Percentiles rank a stretch among this genome's conserved stretches.
These are phyloP conservation scores for Mycena filopes DNA, from an alignment of 768 basidiomycete species.

Conservation along the genomic window DNA sequence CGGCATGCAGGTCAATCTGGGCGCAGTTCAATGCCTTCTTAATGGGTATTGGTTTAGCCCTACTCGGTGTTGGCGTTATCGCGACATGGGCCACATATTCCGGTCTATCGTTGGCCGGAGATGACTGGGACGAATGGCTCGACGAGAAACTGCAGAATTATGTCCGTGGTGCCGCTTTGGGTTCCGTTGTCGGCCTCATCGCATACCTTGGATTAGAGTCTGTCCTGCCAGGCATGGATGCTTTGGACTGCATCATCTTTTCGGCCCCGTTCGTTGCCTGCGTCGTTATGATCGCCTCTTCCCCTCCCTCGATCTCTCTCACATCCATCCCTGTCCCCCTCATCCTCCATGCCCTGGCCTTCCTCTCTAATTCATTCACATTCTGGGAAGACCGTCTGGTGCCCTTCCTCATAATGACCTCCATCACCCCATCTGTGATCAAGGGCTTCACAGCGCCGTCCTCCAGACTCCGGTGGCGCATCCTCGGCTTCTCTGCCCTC, in stretches of 20 bases:
- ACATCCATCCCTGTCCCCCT: constrained; percentile 58
- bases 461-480: constrained; percentile 74
- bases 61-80: constrained; percentile 67
- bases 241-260: constrained; percentile 64
- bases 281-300: constrained; percentile 54
- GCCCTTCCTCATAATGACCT: constrained; percentile 77
- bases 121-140: constrained; percentile 58
- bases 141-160: constrained; percentile 42
- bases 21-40: constrained; percentile 89
- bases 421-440: constrained; percentile 68
- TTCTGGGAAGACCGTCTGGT: constrained; percentile 94
- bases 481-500: constrained; percentile 75
- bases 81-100: constrained; percentile 67
- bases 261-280: constrained; percentile 58
- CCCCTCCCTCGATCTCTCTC: constrained; percentile 47
- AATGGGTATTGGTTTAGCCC: constrained; percentile 77
- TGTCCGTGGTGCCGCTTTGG: constrained; percentile 48
- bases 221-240: constrained; percentile 58
- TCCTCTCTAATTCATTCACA: constrained; percentile 96
- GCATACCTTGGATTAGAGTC: constrained; percentile 43
- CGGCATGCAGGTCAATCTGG: constrained; percentile 88
- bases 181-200: constrained; percentile 49
- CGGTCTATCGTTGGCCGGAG: constrained; percentile 51
- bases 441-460: constrained; percentile 77
- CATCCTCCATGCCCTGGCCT: constrained; percentile 76